Evolutionary conservation across 2,329 filamentous ascomycete genomes (phyloP).

Genomic region (Trichoderma sp.): DNA sequence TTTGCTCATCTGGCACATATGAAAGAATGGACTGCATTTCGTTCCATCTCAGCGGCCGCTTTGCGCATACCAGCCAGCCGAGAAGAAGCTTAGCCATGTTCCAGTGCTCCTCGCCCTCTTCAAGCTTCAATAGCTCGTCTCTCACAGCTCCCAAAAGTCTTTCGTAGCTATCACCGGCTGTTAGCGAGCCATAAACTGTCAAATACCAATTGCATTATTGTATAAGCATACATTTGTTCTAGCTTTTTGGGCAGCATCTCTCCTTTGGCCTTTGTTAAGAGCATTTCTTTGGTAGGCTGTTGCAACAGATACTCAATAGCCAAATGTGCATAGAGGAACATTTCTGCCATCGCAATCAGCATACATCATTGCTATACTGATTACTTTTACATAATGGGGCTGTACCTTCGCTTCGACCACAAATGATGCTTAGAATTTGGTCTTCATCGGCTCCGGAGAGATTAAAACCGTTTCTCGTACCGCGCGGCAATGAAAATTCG

Average conservation of each 20-base stretch:
- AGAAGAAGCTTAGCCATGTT: background rate
- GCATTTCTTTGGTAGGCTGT: background rate
- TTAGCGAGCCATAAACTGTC: background rate
- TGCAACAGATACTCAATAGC: constrained; percentile 7
- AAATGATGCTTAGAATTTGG: constrained; percentile 7
- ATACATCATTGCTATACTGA: background rate
- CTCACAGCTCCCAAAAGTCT: background rate
- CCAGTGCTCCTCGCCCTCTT: background rate
- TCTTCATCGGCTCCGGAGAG: constrained; percentile 4
- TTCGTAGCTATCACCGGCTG: background rate
- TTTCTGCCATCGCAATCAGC: background rate
- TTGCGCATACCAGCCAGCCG: constrained; percentile 14
- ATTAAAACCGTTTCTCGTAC: background rate
- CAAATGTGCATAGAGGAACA: constrained; percentile 18
- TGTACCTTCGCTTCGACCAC: background rate
- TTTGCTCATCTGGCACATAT: background rate
- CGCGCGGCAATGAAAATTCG: background rate
- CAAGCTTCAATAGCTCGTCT: background rate
- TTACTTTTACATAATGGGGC: background rate
- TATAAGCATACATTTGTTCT: background rate
- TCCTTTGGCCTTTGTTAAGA: background rate
- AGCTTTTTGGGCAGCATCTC: constrained; percentile 3
- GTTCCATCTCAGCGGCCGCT: constrained; percentile 12
- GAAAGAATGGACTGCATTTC: constrained; percentile 18
- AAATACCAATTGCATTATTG: background rate